phyloP scores from a whole-genome alignment of 23 red algal genomes.

The Gracilaria vermiculophylla region DNA sequence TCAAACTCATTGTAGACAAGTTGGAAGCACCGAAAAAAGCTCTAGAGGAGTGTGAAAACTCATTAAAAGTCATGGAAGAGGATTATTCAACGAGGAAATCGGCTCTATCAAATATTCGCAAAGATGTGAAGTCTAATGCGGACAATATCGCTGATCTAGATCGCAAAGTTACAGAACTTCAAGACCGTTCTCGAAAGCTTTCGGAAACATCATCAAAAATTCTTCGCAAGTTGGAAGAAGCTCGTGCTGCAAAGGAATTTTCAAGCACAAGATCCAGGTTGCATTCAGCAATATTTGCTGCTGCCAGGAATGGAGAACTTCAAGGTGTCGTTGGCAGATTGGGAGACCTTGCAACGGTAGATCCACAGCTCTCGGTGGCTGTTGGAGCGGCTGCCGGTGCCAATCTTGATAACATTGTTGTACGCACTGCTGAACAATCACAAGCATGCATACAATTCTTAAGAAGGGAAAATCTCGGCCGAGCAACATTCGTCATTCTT shows the following conservation, averaged over 20 bases:
- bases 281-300: constrained; percentile 36
- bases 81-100: not conserved
- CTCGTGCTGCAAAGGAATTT: constrained; percentile 40
- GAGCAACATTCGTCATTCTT: constrained; percentile 93
- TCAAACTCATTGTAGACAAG: constrained; percentile 39
- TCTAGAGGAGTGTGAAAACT: not conserved
- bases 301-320: constrained; percentile 49
- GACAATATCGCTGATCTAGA: not conserved
- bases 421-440: constrained; percentile 75
- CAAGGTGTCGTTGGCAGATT: constrained; percentile 87
- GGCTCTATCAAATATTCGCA: not conserved
- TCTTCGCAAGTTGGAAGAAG: constrained; percentile 57
- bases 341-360: constrained; percentile 76
- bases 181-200: not conserved
- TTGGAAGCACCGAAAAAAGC: constrained; percentile 11
- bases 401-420: constrained; percentile 87
- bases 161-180: not conserved
- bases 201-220: not conserved
- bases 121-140: not conserved
- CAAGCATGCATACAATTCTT: constrained; percentile 93
- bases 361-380: constrained; percentile 56
- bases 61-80: constrained; percentile 27
- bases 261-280: constrained; percentile 32
- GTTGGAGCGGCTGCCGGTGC: constrained; percentile 76
- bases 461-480: constrained; percentile 68